Conservation (phyloP, 768 basidiomycete species). For the Pulveroboletus sp. region DNA sequence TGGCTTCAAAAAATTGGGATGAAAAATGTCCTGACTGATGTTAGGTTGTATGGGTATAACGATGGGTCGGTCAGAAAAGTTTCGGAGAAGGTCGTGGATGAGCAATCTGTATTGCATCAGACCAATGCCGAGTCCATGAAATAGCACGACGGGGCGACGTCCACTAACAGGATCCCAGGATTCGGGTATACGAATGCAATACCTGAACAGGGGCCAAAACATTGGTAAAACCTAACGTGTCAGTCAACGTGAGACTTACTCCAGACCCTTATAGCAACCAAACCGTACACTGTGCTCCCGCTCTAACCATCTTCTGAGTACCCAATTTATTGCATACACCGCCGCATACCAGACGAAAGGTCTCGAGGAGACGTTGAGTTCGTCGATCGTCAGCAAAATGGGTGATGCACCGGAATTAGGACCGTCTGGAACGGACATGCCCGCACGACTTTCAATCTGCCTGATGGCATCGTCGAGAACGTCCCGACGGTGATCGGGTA, state of each 20-base stretch:
- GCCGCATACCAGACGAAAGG: constrained; percentile 63
- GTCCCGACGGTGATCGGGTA: constrained; percentile 42
- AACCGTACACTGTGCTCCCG: constrained; percentile 39
- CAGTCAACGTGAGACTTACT: constrained; percentile 42
- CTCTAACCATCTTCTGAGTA: constrained; percentile 42
- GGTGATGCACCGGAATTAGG: constrained; percentile 47
- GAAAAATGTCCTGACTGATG: constrained; percentile 82
- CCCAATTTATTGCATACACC: constrained; percentile 45
- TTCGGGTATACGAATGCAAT: constrained; percentile 66
- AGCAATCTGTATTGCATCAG: constrained; percentile 64
- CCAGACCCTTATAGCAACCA: constrained; percentile 57
- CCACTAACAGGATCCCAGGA: constrained; percentile 57
- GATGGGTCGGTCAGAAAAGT: constrained; percentile 64
- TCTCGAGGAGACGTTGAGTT: constrained; percentile 60
- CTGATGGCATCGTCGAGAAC: constrained; percentile 58
- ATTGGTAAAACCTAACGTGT: not conserved
- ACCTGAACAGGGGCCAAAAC: constrained; percentile 38
- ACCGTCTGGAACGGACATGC: constrained; percentile 58
- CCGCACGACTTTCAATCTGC: constrained; percentile 67
- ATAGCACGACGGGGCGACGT: constrained; percentile 70
- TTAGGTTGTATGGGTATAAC: constrained; percentile 79
- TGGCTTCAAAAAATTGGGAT: constrained; percentile 66
- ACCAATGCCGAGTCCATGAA: constrained; percentile 88
- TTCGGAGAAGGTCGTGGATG: constrained; percentile 51
- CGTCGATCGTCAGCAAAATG: constrained; percentile 74